Evolutionary conservation across 768 basidiomycete genomes (phyloP).

Genomic region (Calocera viscosa): DNA sequence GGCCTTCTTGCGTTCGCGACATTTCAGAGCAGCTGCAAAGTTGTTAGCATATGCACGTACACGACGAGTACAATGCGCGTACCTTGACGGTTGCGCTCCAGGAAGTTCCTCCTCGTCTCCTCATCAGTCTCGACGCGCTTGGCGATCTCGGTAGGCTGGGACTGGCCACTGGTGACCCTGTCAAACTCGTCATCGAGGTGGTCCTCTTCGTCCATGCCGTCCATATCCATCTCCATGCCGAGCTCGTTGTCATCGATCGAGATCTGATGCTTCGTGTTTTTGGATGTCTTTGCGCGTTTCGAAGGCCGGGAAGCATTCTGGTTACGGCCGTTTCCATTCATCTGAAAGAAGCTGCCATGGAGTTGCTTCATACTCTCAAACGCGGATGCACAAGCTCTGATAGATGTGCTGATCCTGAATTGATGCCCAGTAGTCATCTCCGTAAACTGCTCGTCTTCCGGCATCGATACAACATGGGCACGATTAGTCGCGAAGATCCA

Average conservation of each 20-base stretch:
- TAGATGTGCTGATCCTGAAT: slow-evolving; percentile 1
- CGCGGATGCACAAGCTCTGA: neutral
- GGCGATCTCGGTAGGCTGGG: slow-evolving; percentile 22
- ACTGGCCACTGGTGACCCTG: slow-evolving; percentile 12
- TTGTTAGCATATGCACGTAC: neutral
- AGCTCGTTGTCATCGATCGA: slow-evolving; percentile 20
- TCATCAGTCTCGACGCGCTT: slow-evolving; percentile 95
- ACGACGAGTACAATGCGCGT: slow-evolving; percentile 17
- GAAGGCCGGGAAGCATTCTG: neutral
- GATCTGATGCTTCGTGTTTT: slow-evolving; percentile 21
- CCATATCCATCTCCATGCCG: no score
- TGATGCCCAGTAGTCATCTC: neutral
- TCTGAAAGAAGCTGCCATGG: slow-evolving; percentile 13
- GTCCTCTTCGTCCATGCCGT: slow-evolving; percentile 30
- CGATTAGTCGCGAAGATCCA: slow-evolving; percentile 5
- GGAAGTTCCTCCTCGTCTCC: slow-evolving; percentile 91
- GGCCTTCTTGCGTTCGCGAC: slow-evolving; percentile 97
- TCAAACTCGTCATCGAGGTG: slow-evolving; percentile 25
- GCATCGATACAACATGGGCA: neutral
- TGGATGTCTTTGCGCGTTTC: slow-evolving; percentile 17
- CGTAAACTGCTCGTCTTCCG: neutral
- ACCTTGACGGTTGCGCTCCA: slow-evolving; percentile 98
- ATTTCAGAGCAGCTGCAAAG: slow-evolving; percentile 80
- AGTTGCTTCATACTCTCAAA: slow-evolving; percentile 3
- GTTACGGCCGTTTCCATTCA: slow-evolving; percentile 30